Evolutionary conservation across 495 filamentous ascomycete genomes (phyloP), one percentile per base, ranked within the genome.

Genomic region (Aspergillus haitiensis): DNA sequence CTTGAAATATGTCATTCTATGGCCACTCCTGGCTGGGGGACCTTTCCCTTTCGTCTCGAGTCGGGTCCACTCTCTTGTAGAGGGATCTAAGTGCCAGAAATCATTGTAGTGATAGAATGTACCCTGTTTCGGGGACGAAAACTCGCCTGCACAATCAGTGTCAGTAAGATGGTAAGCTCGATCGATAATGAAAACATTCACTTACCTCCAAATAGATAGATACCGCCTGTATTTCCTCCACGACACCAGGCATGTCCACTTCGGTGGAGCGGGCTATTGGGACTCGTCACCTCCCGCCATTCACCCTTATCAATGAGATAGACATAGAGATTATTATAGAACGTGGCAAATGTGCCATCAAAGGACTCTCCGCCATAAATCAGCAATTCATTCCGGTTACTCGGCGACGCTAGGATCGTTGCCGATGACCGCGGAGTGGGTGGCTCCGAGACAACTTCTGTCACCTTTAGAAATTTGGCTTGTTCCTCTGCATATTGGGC

Each of bases 21-120:
- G 94, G 3, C 94, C 94, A 67, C 89, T 93, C 62, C 94, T 81
- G 7, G 94, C 93, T 7, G 93, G 91, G 18, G 94, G 94, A 0
- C 86, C 84, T 71, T 93, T 92, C 48, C 90, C 89, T 77, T 96
- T 97, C 51, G 76, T 80, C 70, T 98, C 94, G 32, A 98, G 70
- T 33, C 91, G 85, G 45, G 84, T 88, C 94, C 94, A 98, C 76
- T 98, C 94, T 56, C 90, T 81, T 0, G 86, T 83, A 6, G 82
- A 78, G 0, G 91, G 85, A 53, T 97, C 91, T 37, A 97, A 85
- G 34, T 89, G 82, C 94, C 94, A 98, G 70, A 98, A 97, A 69
- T 97, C 94, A 71, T 96, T 96, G 76, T 98, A 98, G 66, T 98
- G 94, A 69, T 98, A 97, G 70, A 98, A 98, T 2, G 93, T 98